Base-by-base conservation (phyloP, 2,329 filamentous ascomycete species). In the Alternaria gaisen region DNA sequence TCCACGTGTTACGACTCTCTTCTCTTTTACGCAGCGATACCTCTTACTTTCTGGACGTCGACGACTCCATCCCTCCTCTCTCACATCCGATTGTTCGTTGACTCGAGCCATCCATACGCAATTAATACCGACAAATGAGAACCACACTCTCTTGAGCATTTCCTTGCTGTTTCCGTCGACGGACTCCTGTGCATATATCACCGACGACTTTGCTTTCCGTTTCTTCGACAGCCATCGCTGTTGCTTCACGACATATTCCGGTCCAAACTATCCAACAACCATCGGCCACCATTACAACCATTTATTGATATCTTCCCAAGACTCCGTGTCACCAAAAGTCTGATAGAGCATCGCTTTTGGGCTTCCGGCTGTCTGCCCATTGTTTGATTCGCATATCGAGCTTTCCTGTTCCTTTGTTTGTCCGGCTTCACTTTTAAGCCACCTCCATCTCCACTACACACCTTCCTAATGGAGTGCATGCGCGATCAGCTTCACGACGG, bases 401-500 rank as follows among this genome's bases (percentile, higher is more conserved):
- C 64, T 61, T 52, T 65, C 56, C 51, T 61, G 72, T 67, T 47
- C 62, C 56, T 72, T 65, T 70, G 56, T 69, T 63, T 57, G 64
- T 59, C 62, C 65, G 57, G 56, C 61, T 68, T 58, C 63, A 57
- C 38, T 24, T 22, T 56, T 56, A 69, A 67, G 71, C 72, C 72
- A 68, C 68, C 69, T 38, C 59, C 67, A 63, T 42, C 67, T 36
- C 56, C 65, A 57, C 30, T 53, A 54, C 64, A 56, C 52, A 66
- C 54, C 61, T 46, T 68, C 60, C 69, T 65, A 71, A 91, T 97
- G 93, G 92, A 93, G 83, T 97, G 93, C 85, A 88, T 97, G 85
- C 89, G 90, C 83, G 88, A 93, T 82, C 86, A 89, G 76, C 95
- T 97, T 82, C 84, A 88, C 76, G 85, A 88, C 80, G 92, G 91